phyloP scores from a whole-genome alignment of 345 rosid genomes.

The Brassica juncea region DNA sequence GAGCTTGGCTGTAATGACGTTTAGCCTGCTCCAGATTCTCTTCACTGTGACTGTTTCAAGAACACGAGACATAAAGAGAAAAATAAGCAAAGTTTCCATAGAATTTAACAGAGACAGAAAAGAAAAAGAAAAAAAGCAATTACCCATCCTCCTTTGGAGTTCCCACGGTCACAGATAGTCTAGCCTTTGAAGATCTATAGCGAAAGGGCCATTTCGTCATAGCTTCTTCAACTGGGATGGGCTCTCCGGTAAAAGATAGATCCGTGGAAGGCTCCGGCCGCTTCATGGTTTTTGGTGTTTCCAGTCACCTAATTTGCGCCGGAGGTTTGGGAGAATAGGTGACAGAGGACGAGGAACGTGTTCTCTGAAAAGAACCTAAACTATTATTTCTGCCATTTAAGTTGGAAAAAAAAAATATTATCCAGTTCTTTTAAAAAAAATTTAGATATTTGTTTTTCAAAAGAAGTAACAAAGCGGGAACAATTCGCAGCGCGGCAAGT shows the following conservation, averaged over 20 bases:
- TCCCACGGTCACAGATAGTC: neutral
- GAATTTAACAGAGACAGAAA: neutral
- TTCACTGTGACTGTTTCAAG: conserved; percentile 6
- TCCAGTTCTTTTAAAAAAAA: neutral
- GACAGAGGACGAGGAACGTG: neutral
- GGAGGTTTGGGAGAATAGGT: neutral
- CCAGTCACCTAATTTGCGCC: neutral
- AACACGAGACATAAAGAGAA: neutral
- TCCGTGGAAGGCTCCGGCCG: conserved; percentile 24
- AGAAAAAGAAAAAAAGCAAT: neutral
- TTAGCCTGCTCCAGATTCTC: conserved; percentile 32
- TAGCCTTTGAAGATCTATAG: neutral
- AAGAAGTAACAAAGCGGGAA: neutral
- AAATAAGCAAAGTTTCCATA: neutral
- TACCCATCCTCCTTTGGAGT: conserved; percentile 4
- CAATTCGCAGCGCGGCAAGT: neutral
- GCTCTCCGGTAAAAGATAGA: conserved; percentile 25
- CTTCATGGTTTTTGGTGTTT: conserved; percentile 4
- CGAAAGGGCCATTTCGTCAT: conserved; percentile 39
- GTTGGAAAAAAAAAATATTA: neutral
- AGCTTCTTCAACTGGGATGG: conserved; percentile 37
- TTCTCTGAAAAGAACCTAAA: neutral
- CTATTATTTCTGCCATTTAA: neutral
- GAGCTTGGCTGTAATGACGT: conserved; percentile 36
- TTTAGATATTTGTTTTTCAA: neutral